phyloP scores from a whole-genome alignment of 208 protist genomes.

The Leishmania mexicana region DNA sequence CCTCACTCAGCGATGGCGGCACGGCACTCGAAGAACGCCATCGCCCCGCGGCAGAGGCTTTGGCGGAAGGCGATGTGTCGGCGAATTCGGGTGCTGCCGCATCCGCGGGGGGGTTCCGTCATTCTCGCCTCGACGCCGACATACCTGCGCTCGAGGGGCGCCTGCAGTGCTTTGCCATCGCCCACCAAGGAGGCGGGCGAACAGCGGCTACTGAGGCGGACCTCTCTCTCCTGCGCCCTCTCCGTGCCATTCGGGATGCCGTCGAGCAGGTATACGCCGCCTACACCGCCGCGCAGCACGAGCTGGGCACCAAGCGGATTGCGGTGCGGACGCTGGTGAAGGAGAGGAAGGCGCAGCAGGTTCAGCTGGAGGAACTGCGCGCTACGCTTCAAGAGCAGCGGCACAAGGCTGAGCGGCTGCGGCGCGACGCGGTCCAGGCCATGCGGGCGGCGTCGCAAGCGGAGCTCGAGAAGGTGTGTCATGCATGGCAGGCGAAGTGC shows the following conservation, averaged over 20 bases:
- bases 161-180: not conserved
- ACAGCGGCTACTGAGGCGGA: not conserved
- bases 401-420: conserved; percentile 14
- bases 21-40: not conserved
- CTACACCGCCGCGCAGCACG: not conserved
- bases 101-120: not conserved
- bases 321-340: conserved; percentile 26
- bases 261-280: conserved; percentile 9
- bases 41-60: not conserved
- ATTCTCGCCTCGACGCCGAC: not conserved
- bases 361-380: conserved; percentile 10
- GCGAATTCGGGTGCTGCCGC: not conserved
- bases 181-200: not conserved
- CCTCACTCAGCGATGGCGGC: not conserved
- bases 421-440: not conserved
- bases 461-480: conserved; percentile 8
- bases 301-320: conserved; percentile 17
- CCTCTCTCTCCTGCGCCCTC: not conserved
- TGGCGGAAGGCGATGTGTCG: not conserved
- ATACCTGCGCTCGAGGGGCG: not conserved
- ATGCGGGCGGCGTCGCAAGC: conserved; percentile 15
- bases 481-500: conserved; percentile 1
- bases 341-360: conserved; percentile 29
- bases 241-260: conserved; percentile 9
- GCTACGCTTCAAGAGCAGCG: conserved; percentile 17